Evolutionary conservation across 306 rosid genomes (phyloP).

Genomic region (Hippophae rhamnoides): DNA sequence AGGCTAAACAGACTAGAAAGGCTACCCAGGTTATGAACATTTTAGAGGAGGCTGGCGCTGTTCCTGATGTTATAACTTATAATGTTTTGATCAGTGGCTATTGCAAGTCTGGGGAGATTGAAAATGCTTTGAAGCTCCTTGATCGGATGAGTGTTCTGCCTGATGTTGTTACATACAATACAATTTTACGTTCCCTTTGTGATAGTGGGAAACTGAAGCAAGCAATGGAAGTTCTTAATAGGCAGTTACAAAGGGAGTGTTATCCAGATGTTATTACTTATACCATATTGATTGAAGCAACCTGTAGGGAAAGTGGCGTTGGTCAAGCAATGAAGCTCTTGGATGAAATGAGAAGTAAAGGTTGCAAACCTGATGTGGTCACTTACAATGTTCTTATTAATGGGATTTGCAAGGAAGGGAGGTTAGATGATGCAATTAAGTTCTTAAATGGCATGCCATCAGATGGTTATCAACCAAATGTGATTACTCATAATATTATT

Average conservation of each 20-base stretch:
- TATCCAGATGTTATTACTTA: slow-evolving; percentile 92
- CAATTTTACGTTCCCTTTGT: slow-evolving; percentile 73
- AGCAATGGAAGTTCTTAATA: slow-evolving; percentile 85
- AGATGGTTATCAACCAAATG: slow-evolving; percentile 72
- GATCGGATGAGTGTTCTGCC: slow-evolving; percentile 83
- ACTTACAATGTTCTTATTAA: slow-evolving; percentile 84
- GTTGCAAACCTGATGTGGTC: slow-evolving; percentile 88
- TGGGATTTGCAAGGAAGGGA: slow-evolving; percentile 87
- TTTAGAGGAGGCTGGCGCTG: slow-evolving; percentile 66
- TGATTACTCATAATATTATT: slow-evolving; percentile 67
- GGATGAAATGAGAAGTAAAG: slow-evolving; percentile 75
- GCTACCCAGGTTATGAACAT: slow-evolving; percentile 65
- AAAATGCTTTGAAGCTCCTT: slow-evolving; percentile 56
- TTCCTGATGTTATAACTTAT: slow-evolving; percentile 74
- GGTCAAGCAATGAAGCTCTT: slow-evolving; percentile 77
- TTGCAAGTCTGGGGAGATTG: slow-evolving; percentile 78
- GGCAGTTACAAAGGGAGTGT: slow-evolving; percentile 59
- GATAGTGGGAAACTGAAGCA: slow-evolving; percentile 65
- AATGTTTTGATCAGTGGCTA: slow-evolving; percentile 77
- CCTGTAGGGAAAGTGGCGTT: slow-evolving; percentile 82
- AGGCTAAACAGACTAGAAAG: slow-evolving; percentile 45
- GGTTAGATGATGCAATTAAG: slow-evolving; percentile 74
- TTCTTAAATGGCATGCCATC: slow-evolving; percentile 51
- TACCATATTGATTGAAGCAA: slow-evolving; percentile 86
- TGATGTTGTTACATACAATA: slow-evolving; percentile 82